Evolutionary conservation across 176 grass and related monocot species (phyloP), one percentile per base, ranked within the genome.

Genomic region (Triticum monococcum): DNA sequence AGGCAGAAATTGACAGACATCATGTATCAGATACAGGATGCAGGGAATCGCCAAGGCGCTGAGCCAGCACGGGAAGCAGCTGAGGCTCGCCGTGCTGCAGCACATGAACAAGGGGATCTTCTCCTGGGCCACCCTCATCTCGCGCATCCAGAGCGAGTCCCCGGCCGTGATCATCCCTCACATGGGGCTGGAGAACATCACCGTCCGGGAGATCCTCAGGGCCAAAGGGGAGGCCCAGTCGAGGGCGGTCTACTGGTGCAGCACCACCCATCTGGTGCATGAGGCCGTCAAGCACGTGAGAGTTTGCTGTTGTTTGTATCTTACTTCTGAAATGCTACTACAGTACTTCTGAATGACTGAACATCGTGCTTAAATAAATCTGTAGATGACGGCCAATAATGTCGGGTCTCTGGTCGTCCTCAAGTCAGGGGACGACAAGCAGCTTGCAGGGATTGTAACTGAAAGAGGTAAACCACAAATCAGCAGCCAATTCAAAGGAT

Each of bases 341-440:
- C 1, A 4, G 10, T 14, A 4, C 46, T 59, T 30, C 75, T 16
- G 71, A 24, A 6, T 12, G 36, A 16, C 17, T 68, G 41, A 22
- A 3, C 5, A 5, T 52, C 54, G 54, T 22, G 54, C 18, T 18
- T 86, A 28, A 36, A 76, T 83, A 4, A 85, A 86, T 85, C 62
- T 94, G 60, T 64, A 99, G 97, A 99, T 96, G 97, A 90, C 84
- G 41, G 41, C 70, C 12, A 92, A 96, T 71, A 91, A 96, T 65
- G 76, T 96, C 66, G 97, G 97, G 75, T 90, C 97, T 68, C 82
- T 99, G 25, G 97, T 99, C 57, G 97, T 99, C 11, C 72, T 99
- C 80, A 93, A 94, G 80, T 92, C 90, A 12, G 94, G 90, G 79
- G 92, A 92, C 72, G 89, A 88, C 54, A 96, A 90, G 28, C 77